Evolutionary conservation across 148 eudicot species (phyloP), one percentile per base, ranked within the genome.

Genomic region (Talinum fruticosum): DNA sequence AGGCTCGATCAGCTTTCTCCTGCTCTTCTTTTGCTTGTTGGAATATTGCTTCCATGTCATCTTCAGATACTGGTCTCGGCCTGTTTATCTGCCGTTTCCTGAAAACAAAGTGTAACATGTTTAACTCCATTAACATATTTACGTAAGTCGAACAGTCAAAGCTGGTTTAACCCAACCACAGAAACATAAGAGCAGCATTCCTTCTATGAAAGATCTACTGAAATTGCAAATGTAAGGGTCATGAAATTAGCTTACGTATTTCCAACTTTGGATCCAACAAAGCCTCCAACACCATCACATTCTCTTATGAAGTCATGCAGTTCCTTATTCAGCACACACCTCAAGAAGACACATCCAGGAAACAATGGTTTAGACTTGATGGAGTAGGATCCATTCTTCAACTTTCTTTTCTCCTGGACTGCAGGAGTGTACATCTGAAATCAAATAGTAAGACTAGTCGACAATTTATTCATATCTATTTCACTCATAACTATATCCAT

Each of bases 281-380:
- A 96, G 66, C 97, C 97, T 78, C 93, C 92, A 74, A 96, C 86
- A 29, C 97, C 97, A 30, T 84, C 85, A 75, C 79, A 78, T 73
- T 91, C 97, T 84, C 89, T 86, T 57, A 96, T 82, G 78, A 90
- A 96, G 78, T 93, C 97, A 76, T 93, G 99, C 32, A 90, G 44
- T 68, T 93, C 98, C 93, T 85, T 91, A 87, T 91, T 86, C 87
- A 96, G 10, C 78, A 93, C 88, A 85, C 99, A 93, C 10, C 84
- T 88, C 73, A 96, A 77, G 79, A 93, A 93, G 66, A 93, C 82
- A 73, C 90, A 87, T 49, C 99, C 96, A 15, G 98, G 98, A 71
- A 83, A 91, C 69, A 96, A 73, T 6, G 93, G 84, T 82, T 89
- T 91, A 53, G 97, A 79, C 88, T 96, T 93, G 80, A 88, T 84